Conservation (phyloP, 176 grass and related monocot genomes). For the Oryza meyeriana region DNA sequence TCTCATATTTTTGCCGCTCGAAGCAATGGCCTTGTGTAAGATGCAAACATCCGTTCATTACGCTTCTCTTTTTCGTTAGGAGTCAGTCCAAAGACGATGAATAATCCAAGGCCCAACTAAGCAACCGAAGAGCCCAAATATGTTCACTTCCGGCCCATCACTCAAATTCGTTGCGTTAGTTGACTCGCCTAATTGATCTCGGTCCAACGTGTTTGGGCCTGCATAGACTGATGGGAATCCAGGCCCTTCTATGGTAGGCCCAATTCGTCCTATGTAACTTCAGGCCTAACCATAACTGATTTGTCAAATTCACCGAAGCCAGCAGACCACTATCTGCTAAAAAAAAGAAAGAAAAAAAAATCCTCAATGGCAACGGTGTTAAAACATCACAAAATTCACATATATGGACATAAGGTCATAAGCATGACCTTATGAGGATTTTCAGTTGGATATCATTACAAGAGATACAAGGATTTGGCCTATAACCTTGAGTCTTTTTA, state of each 20-base stretch:
- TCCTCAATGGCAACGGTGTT: too few species aligned
- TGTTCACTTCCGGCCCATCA: background rate
- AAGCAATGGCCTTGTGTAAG: constrained; percentile 38
- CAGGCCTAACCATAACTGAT: background rate
- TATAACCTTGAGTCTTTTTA: too few species aligned
- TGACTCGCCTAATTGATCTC: background rate
- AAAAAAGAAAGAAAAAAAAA: too few species aligned
- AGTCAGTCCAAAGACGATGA: background rate
- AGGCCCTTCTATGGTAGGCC: background rate
- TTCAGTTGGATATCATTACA: too few species aligned
- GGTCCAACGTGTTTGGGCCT: background rate
- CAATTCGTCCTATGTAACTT: background rate
- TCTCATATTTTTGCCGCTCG: constrained; percentile 20
- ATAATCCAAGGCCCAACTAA: background rate
- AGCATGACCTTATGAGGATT: too few species aligned
- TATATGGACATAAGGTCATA: too few species aligned
- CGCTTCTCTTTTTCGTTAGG: too few species aligned
- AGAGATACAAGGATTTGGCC: too few species aligned
- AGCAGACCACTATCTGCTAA: too few species aligned
- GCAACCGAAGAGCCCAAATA: background rate
- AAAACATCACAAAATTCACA: too few species aligned
- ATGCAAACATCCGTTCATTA: constrained; percentile 19
- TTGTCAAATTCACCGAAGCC: too few species aligned
- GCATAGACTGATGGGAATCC: background rate
- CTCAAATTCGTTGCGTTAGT: background rate